Conservation (phyloP, 164 flowering plant genomes). For the Protea cynaroides region DNA sequence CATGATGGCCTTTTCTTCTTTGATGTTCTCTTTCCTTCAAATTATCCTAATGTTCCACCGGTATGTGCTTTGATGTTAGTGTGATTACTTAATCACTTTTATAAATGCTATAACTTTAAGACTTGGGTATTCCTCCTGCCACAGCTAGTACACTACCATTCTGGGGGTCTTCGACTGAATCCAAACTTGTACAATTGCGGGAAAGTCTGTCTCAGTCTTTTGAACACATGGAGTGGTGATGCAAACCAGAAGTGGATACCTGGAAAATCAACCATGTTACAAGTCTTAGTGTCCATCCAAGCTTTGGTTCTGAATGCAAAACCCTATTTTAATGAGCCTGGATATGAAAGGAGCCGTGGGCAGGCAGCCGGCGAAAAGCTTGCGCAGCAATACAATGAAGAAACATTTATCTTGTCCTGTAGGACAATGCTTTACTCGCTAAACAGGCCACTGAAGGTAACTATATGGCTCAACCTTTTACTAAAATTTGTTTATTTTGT, state of each 20-base stretch:
- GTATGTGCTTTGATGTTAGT: constrained; percentile 26
- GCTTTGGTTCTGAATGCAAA: constrained; percentile 78
- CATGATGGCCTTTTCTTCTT: constrained; percentile 33
- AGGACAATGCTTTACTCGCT: constrained; percentile 65
- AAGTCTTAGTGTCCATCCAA: constrained; percentile 86
- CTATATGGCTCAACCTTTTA: neutral
- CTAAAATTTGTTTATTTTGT: no score
- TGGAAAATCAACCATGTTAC: constrained; percentile 61
- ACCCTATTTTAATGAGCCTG: constrained; percentile 89
- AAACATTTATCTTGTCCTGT: constrained; percentile 47
- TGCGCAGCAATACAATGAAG: constrained; percentile 61
- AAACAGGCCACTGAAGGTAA: constrained; percentile 75
- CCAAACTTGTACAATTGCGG: constrained; percentile 78
- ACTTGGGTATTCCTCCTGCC: constrained; percentile 16
- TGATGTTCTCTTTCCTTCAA: constrained; percentile 21
- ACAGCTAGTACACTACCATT: constrained; percentile 75
- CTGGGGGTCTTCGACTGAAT: constrained; percentile 80
- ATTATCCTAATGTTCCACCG: constrained; percentile 37
- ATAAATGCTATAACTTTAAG: constrained; percentile 1
- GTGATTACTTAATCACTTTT: neutral
- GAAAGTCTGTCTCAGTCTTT: constrained; percentile 93
- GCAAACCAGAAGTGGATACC: constrained; percentile 70
- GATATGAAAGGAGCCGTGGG: constrained; percentile 38
- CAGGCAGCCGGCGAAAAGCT: constrained; percentile 35
- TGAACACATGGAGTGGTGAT: constrained; percentile 75